These are phyloP conservation scores for Penicillium sp. DNA, from an alignment of 2,329 filamentous ascomycete species.

Conservation along the genomic window DNA sequence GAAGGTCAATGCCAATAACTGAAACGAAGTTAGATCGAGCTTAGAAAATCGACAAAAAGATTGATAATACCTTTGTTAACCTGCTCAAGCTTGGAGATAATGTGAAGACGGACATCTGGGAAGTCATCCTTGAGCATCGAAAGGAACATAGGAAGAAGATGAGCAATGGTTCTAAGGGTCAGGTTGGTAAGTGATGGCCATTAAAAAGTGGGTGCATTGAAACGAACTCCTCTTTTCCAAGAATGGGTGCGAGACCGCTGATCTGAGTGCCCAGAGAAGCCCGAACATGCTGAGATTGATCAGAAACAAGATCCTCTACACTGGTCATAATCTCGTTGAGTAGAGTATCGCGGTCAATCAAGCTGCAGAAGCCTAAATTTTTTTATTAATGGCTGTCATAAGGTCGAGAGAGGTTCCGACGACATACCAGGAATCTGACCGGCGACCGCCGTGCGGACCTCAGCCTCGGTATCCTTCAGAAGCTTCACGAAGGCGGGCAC, in stretches of 20 bases:
- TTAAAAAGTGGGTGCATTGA: not conserved
- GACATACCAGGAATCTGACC: slow-evolving; percentile 82
- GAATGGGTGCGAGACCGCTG: slow-evolving; percentile 90
- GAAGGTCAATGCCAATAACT: slow-evolving; percentile 97
- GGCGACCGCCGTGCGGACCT: slow-evolving; percentile 94
- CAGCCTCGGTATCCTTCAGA: slow-evolving; percentile 94
- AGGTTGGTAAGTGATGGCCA: slow-evolving; percentile 16
- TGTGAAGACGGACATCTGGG: slow-evolving; percentile 95
- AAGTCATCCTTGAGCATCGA: slow-evolving; percentile 99
- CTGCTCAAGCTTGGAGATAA: slow-evolving; percentile 98
- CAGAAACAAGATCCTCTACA: slow-evolving; percentile 92
- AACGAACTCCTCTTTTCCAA: slow-evolving; percentile 93
- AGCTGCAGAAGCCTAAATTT: slow-evolving; percentile 83
- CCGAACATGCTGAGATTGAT: slow-evolving; percentile 94
- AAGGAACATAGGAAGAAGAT: slow-evolving; percentile 96
- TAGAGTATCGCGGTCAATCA: slow-evolving; percentile 83
- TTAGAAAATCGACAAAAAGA: not conserved
- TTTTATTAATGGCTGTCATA: slow-evolving; percentile 21
- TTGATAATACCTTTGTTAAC: slow-evolving; percentile 77
- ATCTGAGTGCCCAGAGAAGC: slow-evolving; percentile 95
- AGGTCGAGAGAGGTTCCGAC: not conserved
- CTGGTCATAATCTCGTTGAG: slow-evolving; percentile 96
- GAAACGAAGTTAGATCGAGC: not conserved
- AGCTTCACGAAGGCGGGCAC: slow-evolving; percentile 97
- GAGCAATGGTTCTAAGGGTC: slow-evolving; percentile 76